phyloP scores from a whole-genome alignment of 768 basidiomycete genomes.

The Lyophyllum atratum region DNA sequence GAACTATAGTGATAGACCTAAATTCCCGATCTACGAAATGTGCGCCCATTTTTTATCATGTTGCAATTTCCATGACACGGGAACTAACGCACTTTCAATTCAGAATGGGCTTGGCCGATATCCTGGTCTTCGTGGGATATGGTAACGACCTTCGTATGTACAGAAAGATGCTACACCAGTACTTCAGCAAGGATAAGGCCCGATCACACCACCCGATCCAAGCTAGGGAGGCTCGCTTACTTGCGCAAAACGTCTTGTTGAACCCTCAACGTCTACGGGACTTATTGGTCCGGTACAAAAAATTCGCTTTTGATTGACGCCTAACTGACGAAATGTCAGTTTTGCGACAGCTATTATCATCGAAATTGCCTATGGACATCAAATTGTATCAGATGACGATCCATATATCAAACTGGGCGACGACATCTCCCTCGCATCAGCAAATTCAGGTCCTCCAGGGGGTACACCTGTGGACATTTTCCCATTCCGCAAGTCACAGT shows the following conservation, averaged over 20 bases:
- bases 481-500: slow-evolving; percentile 25
- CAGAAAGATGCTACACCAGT: slow-evolving; percentile 6
- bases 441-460: slow-evolving; percentile 25
- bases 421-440: slow-evolving; percentile 25
- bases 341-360: slow-evolving; percentile 23
- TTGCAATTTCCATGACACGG: not conserved
- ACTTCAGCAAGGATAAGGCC: slow-evolving; percentile 6
- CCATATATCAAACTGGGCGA: slow-evolving; percentile 37
- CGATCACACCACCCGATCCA: slow-evolving; percentile 6
- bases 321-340: not conserved
- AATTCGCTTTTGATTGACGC: too few species aligned
- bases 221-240: slow-evolving; percentile 14
- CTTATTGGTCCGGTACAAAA: slow-evolving; percentile 14
- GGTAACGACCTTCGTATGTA: slow-evolving; percentile 15
- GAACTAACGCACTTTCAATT: not conserved
- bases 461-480: slow-evolving; percentile 19
- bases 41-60: not conserved
- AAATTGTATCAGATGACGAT: slow-evolving; percentile 34
- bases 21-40: slow-evolving; percentile 19
- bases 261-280: slow-evolving; percentile 16
- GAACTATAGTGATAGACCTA: slow-evolving; percentile 27
- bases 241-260: slow-evolving; percentile 13
- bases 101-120: slow-evolving; percentile 5
- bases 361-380: slow-evolving; percentile 32
- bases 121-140: slow-evolving; percentile 11